Conservation (phyloP, 495 filamentous ascomycete species). For the Tuber melanosporum region DNA sequence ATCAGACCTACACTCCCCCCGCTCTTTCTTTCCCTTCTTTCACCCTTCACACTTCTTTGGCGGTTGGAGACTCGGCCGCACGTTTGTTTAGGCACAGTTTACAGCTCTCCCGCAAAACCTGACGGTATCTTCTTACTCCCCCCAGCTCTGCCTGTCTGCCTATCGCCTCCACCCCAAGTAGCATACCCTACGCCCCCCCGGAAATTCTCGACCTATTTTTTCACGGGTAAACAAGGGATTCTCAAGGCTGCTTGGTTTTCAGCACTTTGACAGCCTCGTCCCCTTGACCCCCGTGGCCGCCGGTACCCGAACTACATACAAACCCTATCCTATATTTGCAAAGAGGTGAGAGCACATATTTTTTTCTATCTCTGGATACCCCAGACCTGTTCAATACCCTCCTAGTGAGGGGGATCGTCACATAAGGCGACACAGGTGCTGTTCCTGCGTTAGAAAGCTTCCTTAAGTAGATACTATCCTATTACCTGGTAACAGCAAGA, state of each 20-base stretch:
- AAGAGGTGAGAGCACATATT: background rate
- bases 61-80: background rate
- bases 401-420: background rate
- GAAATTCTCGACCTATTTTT: background rate
- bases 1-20: slow-evolving; percentile 9
- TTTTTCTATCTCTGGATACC: background rate
- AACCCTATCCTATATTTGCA: background rate
- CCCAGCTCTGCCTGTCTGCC: background rate
- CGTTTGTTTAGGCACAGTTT: background rate
- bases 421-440: background rate
- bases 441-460: background rate
- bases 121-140: background rate
- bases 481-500: background rate
- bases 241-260: background rate
- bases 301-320: background rate
- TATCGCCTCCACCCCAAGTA: background rate
- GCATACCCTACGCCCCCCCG: background rate
- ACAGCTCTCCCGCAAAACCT: background rate
- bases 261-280: background rate
- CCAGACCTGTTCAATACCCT: background rate
- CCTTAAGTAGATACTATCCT: background rate
- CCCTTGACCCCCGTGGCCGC: background rate
- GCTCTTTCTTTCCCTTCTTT: slow-evolving; percentile 9
- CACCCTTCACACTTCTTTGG: slow-evolving; percentile 4
- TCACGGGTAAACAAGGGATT: background rate